Base-by-base conservation (phyloP, 148 eudicot species). In the Silene latifolia region DNA sequence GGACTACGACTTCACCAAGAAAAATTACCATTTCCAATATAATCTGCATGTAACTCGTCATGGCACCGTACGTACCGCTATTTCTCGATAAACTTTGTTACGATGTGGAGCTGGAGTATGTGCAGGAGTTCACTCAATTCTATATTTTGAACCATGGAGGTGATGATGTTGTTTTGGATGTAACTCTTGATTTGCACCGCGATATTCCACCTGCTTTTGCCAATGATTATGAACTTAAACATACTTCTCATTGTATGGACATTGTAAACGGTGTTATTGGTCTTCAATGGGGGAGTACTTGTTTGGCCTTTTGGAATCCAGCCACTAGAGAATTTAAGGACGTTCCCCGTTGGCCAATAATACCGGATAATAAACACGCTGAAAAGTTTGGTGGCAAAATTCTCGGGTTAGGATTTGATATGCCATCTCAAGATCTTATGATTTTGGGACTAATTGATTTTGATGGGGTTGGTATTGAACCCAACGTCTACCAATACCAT, bases 391-490 rank as follows among this genome's bases (percentile, higher is more conserved):
- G 32, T 10, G 4, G 1, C 3, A 2, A 4, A 0, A 20, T 48
- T 70, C 4, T 21, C 21, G 73, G 73, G 13, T 70, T 70, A 1
- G 42, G 59, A 24, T 70, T 39, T 70, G 59, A 48, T 47, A 6
- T 23, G 6, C 60, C 7, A 8, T 70, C 60, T 7, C 48, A 51
- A 32, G 73, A 70, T 70, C 51, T 70, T n/a, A 48, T 51, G 17
- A 67, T 67, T 67, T 67, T 67, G 54, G 54, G 71, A 67, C 17
- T 67, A 14, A 66, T 47, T 47, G 32, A 20, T 47, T n/a, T 5
- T 19, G 0, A 44, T 19, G 29, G 1, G 2, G 18, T 2, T n/a
- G 18, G 14, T 20, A 3, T 3, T 32, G 70, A 8, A 4, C 39
- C 9, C 11, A 67, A 17, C 39, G 24, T 23, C 5, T n/a, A 51